phyloP scores from a whole-genome alignment of 164 flowering plant genomes.

The Umbellularia californica region DNA sequence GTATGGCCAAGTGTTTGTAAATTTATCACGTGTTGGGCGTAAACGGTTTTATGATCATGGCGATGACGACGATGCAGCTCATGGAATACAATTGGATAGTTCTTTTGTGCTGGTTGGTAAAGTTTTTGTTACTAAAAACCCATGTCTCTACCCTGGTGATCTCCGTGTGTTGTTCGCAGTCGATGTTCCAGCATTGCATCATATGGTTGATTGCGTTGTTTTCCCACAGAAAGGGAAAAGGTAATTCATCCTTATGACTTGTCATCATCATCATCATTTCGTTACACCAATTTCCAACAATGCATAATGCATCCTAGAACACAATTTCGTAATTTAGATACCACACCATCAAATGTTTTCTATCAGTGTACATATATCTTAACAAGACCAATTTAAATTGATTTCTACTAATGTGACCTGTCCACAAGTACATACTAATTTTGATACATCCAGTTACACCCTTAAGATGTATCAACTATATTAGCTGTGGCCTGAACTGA shows the following conservation, averaged over 20 bases:
- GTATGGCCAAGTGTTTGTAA: slow-evolving; percentile 88
- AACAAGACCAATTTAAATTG: background rate
- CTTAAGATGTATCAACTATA: no score
- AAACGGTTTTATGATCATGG: slow-evolving; percentile 12
- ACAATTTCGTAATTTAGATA: no score
- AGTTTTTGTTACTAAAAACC: slow-evolving; percentile 88
- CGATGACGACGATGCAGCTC: background rate
- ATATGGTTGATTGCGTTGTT: slow-evolving; percentile 91
- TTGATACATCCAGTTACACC: no score
- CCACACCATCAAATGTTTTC: background rate
- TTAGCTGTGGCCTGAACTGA: no score
- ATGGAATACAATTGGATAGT: slow-evolving; percentile 7
- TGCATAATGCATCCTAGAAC: no score
- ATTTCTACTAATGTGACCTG: no score
- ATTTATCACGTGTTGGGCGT: slow-evolving; percentile 36
- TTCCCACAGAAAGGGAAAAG: slow-evolving; percentile 84
- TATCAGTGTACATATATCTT: background rate
- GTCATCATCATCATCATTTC: no score
- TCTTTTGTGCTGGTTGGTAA: slow-evolving; percentile 33
- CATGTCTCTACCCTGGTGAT: slow-evolving; percentile 95
- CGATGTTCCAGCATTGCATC: slow-evolving; percentile 62
- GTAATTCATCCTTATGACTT: slow-evolving; percentile 19
- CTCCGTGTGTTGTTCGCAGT: slow-evolving; percentile 75
- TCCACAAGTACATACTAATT: no score
- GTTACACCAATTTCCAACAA: no score